Percentiles rank a stretch among this genome's conserved stretches.
phyloP scores from a whole-genome alignment of 805 yeast species.

The Jamesozyma lodderae region DNA sequence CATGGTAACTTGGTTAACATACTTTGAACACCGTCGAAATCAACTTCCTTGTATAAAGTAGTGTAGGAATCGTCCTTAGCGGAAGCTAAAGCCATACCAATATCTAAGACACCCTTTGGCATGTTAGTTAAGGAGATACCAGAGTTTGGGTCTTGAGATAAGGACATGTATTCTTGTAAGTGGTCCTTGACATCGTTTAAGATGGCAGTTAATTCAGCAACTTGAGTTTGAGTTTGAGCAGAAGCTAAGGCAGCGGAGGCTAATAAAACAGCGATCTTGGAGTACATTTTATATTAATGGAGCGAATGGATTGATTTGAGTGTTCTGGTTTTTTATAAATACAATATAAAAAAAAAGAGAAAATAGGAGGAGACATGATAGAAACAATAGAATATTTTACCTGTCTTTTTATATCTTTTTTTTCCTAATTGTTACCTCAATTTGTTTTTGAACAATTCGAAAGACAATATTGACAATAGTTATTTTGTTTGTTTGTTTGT shows the following conservation, averaged over 20 bases:
- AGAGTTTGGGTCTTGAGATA: constrained; percentile 8
- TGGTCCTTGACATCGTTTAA: constrained; percentile 16
- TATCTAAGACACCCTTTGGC: constrained; percentile 18
- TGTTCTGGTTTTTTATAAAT: background rate
- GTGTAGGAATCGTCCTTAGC: constrained; percentile 31
- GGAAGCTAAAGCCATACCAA: constrained; percentile 20
- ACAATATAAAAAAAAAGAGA: background rate
- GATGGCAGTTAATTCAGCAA: constrained; percentile 16
- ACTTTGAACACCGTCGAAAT: constrained; percentile 20
- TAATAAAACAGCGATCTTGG: constrained; percentile 13
- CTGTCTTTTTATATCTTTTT: background rate
- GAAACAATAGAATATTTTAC: background rate
- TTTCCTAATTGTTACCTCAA: background rate
- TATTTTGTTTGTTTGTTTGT: no score
- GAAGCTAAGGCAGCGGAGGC: constrained; percentile 16
- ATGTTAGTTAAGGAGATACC: constrained; percentile 11
- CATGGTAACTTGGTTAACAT: constrained; percentile 28
- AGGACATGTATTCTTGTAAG: constrained; percentile 12
- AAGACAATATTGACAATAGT: no score
- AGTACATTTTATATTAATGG: constrained; percentile 7
- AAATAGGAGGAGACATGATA: background rate
- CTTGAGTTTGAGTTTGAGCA: constrained; percentile 14
- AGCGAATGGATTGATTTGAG: constrained; percentile 6
- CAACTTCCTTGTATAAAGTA: constrained; percentile 24
- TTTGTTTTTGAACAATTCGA: no score